Percentiles rank a stretch among this genome's conserved stretches.
These are phyloP conservation scores for Kwoniella pini DNA, from an alignment of 768 basidiomycete species.

Conservation along the genomic window DNA sequence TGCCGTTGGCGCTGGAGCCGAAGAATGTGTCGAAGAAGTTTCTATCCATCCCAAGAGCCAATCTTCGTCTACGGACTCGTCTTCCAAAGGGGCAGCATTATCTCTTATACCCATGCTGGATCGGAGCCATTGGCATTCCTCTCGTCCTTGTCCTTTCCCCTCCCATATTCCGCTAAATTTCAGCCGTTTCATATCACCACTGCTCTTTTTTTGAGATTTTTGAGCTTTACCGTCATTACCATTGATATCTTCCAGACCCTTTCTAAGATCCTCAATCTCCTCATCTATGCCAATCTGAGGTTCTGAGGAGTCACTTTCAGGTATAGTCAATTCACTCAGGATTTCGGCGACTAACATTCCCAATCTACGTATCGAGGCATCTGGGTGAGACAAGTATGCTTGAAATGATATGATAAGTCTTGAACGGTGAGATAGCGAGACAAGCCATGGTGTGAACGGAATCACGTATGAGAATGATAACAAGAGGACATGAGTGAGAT, in stretches of 20 bases:
- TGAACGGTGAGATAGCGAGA: conserved; percentile 46
- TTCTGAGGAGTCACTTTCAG: conserved; percentile 3
- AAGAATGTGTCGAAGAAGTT: background rate
- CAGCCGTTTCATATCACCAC: conserved; percentile 59
- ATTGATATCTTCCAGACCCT: conserved; percentile 41
- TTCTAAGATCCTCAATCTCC: conserved; percentile 41
- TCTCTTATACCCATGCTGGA: conserved; percentile 41
- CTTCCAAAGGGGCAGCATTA: conserved; percentile 26
- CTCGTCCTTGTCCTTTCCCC: conserved; percentile 66
- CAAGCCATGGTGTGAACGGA: conserved; percentile 57
- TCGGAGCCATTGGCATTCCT: conserved; percentile 68
- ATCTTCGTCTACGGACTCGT: conserved; percentile 7
- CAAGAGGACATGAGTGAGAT: conserved; percentile 71
- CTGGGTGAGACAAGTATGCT: conserved; percentile 74
- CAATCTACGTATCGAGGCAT: conserved; percentile 72
- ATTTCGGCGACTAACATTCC: conserved; percentile 93
- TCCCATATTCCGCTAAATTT: conserved; percentile 76
- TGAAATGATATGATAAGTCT: conserved; percentile 70
- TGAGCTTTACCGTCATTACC: conserved; percentile 10
- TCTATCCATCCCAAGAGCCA: conserved; percentile 49
- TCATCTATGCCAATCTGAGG: conserved; percentile 6
- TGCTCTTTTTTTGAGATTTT: conserved; percentile 1
- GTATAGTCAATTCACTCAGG: conserved; percentile 49
- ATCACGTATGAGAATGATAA: conserved; percentile 67
- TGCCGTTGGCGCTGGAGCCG: no score